Base-by-base conservation (phyloP, 2,329 filamentous ascomycete genomes). In the Ophiocordyceps camponoti-saundersi region DNA sequence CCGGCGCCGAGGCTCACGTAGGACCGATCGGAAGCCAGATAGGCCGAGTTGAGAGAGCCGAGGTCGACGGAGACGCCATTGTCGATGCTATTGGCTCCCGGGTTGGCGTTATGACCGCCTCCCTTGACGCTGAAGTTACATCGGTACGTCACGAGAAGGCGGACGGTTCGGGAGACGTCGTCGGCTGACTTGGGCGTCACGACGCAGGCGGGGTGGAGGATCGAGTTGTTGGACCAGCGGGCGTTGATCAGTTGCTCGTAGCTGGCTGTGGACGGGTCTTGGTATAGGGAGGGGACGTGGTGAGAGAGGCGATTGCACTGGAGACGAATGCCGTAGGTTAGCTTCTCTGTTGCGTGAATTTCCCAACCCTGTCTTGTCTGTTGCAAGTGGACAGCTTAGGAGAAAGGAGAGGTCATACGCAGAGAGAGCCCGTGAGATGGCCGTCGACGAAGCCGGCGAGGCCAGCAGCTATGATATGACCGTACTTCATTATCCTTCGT, bases 21-120 rank as follows among this genome's bases (percentile, higher is more conserved):
- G 47, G 20, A 36, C 29, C 44, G 30, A 21, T 45, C 44, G 12
- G 13, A 18, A 21, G 44, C 44, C 7, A 45, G 12, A 15, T 55
- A 52, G 21, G 57, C 53, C 12, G 54, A 45, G 36, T 64, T 48
- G 10, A 56, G 59, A 5, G 63, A 51, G 1, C 29, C 56, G n/a
- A 71, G 49, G 43, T 67, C 64, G 45, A 72, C 61, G 3, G 61
- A 58, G 15, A 68, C 51, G 2, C 64, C 65, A 1, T 51, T 58
- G 15, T 63, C 52, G 40, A 62, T 65, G 49, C 61, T 71, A 1
- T 67, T 64, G 10, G 61, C 57, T 15, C 63, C 65, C 0, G 47
- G 34, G 49, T 65, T 65, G n/a, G 65, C 60, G n/a, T 62, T 62
- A 53, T 72, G 69, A 0, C 69, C 69, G 21, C 68, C 69, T 48